phyloP scores from a whole-genome alignment of 257 asterid species.

The Anisodus tanguticus region DNA sequence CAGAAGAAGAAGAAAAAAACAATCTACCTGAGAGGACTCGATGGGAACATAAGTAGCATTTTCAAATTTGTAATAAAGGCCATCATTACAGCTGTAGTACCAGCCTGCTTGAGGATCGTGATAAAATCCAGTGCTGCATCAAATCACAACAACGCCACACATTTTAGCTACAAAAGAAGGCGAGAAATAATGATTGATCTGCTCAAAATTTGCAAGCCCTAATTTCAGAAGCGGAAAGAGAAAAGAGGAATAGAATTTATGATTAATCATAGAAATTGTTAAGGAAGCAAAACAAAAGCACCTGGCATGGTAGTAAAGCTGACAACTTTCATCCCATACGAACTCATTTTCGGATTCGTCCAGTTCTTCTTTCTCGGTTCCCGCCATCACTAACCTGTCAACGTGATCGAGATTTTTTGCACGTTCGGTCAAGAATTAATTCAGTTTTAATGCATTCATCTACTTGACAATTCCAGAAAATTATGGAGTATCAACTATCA shows the following conservation, averaged over 20 bases:
- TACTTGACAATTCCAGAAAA: neutral
- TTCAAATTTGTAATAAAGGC: conserved; percentile 84
- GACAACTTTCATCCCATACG: conserved; percentile 82
- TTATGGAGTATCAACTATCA: neutral
- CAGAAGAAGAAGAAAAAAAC: neutral
- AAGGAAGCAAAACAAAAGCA: conserved; percentile 30
- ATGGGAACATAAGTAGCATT: conserved; percentile 81
- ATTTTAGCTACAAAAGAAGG: neutral
- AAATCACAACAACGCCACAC: conserved; percentile 26
- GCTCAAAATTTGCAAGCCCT: conserved; percentile 11
- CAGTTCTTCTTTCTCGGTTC: conserved; percentile 28
- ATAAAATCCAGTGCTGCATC: conserved; percentile 89
- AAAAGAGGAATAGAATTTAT: neutral
- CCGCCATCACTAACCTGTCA: conserved; percentile 54
- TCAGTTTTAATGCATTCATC: too few species aligned
- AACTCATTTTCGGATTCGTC: conserved; percentile 52
- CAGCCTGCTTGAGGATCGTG: conserved; percentile 84
- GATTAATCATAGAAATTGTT: neutral
- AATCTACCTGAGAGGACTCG: conserved; percentile 54
- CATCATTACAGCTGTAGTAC: conserved; percentile 86
- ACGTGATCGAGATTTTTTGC: neutral
- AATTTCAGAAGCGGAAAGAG: neutral
- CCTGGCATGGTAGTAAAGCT: conserved; percentile 92
- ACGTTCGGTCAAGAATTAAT: too few species aligned
- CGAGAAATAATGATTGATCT: conserved; percentile 29